Conservation (phyloP, 345 rosid species). For the Ailanthus altissimus region DNA sequence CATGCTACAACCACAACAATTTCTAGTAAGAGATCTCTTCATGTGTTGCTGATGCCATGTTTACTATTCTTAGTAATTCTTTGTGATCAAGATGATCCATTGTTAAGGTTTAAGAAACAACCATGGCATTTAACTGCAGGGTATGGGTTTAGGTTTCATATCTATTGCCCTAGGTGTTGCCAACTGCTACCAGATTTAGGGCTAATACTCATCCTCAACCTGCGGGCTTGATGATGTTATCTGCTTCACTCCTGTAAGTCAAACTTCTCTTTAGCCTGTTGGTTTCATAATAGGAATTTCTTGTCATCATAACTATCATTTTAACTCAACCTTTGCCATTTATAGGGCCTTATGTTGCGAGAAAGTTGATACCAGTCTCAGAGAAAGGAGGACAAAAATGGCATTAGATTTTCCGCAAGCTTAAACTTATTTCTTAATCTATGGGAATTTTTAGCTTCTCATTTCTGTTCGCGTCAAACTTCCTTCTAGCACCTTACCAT, state of each 20-base stretch:
- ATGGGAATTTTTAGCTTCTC: conserved; percentile 1
- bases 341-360: conserved; percentile 30
- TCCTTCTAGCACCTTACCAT: not conserved
- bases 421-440: not conserved
- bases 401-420: conserved; percentile 32
- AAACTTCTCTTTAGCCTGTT: conserved; percentile 38
- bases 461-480: not conserved
- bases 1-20: conserved; percentile 10
- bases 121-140: conserved; percentile 52
- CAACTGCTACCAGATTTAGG: conserved; percentile 52
- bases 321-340: conserved; percentile 33
- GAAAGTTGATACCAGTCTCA: conserved; percentile 27
- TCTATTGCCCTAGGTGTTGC: conserved; percentile 52
- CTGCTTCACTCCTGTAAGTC: conserved; percentile 55
- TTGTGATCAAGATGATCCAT: conserved; percentile 31
- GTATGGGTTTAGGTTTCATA: conserved; percentile 45
- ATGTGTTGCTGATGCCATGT: conserved; percentile 15
- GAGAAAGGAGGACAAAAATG: conserved; percentile 19
- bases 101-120: conserved; percentile 34
- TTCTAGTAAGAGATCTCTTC: conserved; percentile 18
- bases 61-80: conserved; percentile 25
- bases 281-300: conserved; percentile 48
- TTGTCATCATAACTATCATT: conserved; percentile 31
- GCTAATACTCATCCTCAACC: conserved; percentile 45
- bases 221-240: conserved; percentile 54